A percentile compares a stretch with the other conserved stretches of the same genome.
phyloP scores from a whole-genome alignment of 1,139 yeast genomes.

The Diutina mesorugosa region DNA sequence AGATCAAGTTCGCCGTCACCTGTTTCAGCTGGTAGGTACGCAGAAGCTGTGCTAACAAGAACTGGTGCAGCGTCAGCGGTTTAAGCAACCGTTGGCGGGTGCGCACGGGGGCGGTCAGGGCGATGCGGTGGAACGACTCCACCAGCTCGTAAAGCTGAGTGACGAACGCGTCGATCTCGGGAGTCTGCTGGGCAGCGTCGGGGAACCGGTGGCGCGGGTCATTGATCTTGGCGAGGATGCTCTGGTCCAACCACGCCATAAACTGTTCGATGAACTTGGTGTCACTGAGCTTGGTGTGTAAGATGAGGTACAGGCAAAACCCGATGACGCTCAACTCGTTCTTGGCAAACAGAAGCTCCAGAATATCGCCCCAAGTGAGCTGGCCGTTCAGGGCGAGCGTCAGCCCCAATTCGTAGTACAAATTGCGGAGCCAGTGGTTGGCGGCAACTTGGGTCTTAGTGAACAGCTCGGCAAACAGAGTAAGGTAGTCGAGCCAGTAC shows the following conservation, averaged over 20 bases:
- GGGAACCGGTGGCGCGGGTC: conserved; percentile 15
- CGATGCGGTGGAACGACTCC: conserved; percentile 8
- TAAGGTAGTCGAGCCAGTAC: conserved; percentile 22
- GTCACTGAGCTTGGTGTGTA: conserved; percentile 15
- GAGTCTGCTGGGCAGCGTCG: conserved; percentile 15
- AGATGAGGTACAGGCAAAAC: conserved; percentile 9
- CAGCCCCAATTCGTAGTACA: background rate
- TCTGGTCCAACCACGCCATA: background rate
- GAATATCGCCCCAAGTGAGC: background rate
- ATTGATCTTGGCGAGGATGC: background rate
- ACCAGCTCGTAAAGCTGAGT: conserved; percentile 20
- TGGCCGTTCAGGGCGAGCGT: background rate
- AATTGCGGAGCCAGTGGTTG: conserved; percentile 19
- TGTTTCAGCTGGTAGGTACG: conserved; percentile 27
- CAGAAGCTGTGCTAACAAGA: conserved; percentile 17
- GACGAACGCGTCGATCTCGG: conserved; percentile 16
- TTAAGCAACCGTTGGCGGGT: conserved; percentile 10
- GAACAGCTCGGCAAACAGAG: conserved; percentile 15
- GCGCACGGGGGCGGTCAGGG: conserved; percentile 12
- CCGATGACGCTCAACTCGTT: background rate
- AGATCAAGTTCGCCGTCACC: conserved; percentile 21
- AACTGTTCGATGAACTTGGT: conserved; percentile 9
- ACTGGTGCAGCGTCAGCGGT: conserved; percentile 19
- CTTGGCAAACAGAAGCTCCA: background rate
- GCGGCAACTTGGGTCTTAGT: conserved; percentile 23